Conservation (phyloP, 176 grass and related monocot genomes). For the Oryza glaberrima region DNA sequence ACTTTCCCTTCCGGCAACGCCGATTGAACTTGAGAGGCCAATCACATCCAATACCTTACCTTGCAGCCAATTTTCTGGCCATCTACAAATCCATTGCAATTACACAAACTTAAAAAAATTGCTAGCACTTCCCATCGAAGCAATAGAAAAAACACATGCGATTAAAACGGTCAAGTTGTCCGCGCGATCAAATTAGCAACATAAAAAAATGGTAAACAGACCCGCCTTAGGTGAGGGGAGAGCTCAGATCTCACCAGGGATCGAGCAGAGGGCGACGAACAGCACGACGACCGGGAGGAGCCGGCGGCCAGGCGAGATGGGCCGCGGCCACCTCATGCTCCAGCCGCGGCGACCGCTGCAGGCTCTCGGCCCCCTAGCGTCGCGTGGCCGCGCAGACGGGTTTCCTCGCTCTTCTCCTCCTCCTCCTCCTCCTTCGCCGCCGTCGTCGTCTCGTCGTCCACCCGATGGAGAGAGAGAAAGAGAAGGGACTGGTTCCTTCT, state of each 20-base stretch:
- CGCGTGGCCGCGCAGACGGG: neutral
- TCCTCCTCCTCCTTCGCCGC: neutral
- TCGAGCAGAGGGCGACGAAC: conserved; percentile 37
- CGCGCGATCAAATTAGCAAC: neutral
- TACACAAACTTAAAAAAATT: too few relatives aligned
- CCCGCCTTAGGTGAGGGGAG: neutral
- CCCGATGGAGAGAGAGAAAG: neutral
- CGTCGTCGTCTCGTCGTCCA: neutral
- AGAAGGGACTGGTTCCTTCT: neutral
- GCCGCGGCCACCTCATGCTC: conserved; percentile 53
- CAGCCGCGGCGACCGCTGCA: neutral
- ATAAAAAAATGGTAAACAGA: neutral
- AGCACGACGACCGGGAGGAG: conserved; percentile 13
- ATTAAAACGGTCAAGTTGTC: conserved; percentile 14
- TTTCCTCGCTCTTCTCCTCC: neutral
- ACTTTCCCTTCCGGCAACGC: neutral
- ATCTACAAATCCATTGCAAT: too few relatives aligned
- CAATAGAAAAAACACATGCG: neutral
- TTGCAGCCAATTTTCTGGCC: neutral
- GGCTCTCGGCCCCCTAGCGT: neutral
- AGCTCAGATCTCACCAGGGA: conserved; percentile 59
- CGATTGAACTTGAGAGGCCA: neutral
- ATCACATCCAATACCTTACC: neutral
- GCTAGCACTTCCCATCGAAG: neutral
- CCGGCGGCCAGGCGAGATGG: conserved; percentile 12